Percentiles rank a stretch among this genome's conserved stretches.
phyloP scores from a whole-genome alignment of 352 stramenopile species.

The Pythium rishiriense region DNA sequence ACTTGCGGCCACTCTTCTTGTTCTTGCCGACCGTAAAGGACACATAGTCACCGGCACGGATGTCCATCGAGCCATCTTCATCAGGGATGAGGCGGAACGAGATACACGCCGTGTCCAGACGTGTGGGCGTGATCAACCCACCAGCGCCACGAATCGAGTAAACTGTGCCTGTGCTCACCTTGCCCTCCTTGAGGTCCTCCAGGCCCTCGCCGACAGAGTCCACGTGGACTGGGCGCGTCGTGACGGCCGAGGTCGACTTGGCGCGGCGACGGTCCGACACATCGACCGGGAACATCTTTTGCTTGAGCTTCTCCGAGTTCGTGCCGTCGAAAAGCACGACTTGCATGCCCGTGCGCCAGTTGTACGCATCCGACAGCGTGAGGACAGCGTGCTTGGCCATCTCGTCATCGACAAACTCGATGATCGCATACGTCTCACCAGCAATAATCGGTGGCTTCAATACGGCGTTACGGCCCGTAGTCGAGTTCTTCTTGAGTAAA shows the following conservation, averaged over 20 bases:
- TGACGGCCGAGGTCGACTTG: slow-evolving; percentile 75
- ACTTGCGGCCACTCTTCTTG: slow-evolving; percentile 89
- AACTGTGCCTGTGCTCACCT: slow-evolving; percentile 84
- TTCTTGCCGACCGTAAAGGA: slow-evolving; percentile 90
- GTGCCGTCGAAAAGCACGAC: slow-evolving; percentile 89
- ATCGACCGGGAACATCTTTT: slow-evolving; percentile 89
- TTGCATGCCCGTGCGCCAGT: slow-evolving; percentile 86
- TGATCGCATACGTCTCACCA: slow-evolving; percentile 88
- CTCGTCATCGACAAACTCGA: slow-evolving; percentile 87
- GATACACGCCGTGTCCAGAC: slow-evolving; percentile 83
- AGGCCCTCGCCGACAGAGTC: slow-evolving; percentile 82
- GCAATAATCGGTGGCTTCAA: slow-evolving; percentile 86
- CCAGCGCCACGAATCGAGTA: slow-evolving; percentile 86
- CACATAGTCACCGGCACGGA: slow-evolving; percentile 83
- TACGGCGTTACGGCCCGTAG: slow-evolving; percentile 83
- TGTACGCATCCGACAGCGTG: slow-evolving; percentile 86
- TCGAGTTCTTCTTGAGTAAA: slow-evolving; percentile 89
- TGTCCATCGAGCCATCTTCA: slow-evolving; percentile 85
- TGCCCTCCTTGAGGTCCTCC: slow-evolving; percentile 83
- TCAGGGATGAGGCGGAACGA: slow-evolving; percentile 88
- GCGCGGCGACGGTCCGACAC: slow-evolving; percentile 69
- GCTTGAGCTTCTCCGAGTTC: slow-evolving; percentile 87
- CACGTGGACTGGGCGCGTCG: slow-evolving; percentile 68
- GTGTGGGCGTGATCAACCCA: slow-evolving; percentile 81
- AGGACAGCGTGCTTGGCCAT: slow-evolving; percentile 89